Evolutionary conservation across 768 basidiomycete genomes (phyloP).

Genomic region (Suillus cothurnatus): DNA sequence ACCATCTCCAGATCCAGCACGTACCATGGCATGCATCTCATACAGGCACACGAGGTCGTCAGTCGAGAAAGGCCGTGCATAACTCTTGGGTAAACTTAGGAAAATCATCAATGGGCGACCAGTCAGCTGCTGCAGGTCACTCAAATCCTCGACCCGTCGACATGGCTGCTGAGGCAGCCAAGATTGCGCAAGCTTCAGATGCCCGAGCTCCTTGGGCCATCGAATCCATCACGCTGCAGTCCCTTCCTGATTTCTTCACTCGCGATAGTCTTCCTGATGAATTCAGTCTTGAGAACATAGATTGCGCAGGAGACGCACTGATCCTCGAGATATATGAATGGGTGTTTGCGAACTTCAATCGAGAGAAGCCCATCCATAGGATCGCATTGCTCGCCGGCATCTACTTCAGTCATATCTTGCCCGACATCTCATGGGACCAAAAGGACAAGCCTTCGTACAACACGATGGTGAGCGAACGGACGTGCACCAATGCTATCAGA

Average conservation of each 20-base stretch:
- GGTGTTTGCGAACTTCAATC: not conserved
- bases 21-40: not conserved
- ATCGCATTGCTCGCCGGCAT: not conserved
- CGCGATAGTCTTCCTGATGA: not conserved
- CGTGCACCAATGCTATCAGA: not conserved
- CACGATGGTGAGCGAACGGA: rapidly evolving
- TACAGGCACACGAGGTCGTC: not conserved
- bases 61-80: not conserved
- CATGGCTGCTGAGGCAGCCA: not conserved
- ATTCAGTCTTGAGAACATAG: not conserved
- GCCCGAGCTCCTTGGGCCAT: not conserved
- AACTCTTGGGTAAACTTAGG: not conserved
- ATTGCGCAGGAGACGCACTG: not conserved
- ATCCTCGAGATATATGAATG: not conserved
- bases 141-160: rapidly evolving
- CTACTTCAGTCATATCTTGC: not conserved
- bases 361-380: not conserved
- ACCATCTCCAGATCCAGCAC: not conserved
- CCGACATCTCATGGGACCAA: not conserved
- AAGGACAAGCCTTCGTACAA: not conserved
- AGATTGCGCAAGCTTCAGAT: not conserved
- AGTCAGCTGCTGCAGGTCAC: rapidly evolving
- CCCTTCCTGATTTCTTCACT: not conserved
- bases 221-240: not conserved
- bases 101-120: not conserved